Evolutionary conservation across 495 filamentous ascomycete genomes (phyloP), one percentile per base, ranked within the genome.

Genomic region (Tuber indicum): DNA sequence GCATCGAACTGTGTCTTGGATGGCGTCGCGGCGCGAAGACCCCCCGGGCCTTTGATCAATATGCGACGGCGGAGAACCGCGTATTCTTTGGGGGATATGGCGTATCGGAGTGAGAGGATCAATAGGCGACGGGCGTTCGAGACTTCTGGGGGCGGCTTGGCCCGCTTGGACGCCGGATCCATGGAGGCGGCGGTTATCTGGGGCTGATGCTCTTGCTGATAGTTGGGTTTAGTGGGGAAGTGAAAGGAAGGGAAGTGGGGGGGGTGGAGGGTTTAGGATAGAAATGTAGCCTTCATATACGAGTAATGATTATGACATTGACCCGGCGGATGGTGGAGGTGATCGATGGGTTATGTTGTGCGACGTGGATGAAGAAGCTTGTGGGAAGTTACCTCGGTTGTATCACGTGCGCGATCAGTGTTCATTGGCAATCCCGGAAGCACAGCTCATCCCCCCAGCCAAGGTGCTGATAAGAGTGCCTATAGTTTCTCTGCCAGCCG

Each of bases 11-110:
- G 80, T 44, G 70, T 73, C 62, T 66, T 75, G 26, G 81, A 81
- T n/a, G 81, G 81, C 10, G 66, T 82, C 42, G 52, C 74, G 26
- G 75, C 62, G 41, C 49, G 62, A 52, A 83, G 76, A n/a, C 72
- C 32, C 58, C 58, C 72, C 23, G 81, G 81, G 21, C 81, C 81
- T 49, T 79, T 82, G 71, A 77, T 70, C 19, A 82, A 47, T 45
- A 82, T 66, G 39, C 73, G 78, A 72, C 74, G 73, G 71, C 82
- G 77, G 23, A 82, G 70, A 74, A 75, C 43, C 23, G 75, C 74
- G 42, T 83, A 84, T 72, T 80, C 79, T 47, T 83, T 81, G 12
- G 81, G 75, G 17, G 82, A 83, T 45, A 83, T 75, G 21, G 82
- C 72, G 66, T 80, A 78, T 44, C 77, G 82, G 32, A 83, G 70